These are phyloP conservation scores for Ogataea thermomethanolica DNA, from an alignment of 805 yeast genomes.

Conservation along the genomic window DNA sequence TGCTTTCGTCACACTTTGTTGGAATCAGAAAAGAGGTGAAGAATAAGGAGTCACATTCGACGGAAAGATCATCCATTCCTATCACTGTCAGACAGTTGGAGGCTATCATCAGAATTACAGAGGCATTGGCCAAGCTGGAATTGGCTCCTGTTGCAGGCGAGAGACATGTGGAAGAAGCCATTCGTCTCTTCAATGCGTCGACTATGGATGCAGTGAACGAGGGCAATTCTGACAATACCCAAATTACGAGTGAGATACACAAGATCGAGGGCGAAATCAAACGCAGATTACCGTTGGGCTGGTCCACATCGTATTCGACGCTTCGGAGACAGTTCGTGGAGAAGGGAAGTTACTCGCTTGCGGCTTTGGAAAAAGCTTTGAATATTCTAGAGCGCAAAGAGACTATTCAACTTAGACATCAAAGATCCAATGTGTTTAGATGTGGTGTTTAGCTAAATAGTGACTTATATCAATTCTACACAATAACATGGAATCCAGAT, in stretches of 20 bases:
- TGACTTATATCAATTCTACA: slow-evolving; percentile 1
- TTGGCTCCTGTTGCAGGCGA: slow-evolving; percentile 80
- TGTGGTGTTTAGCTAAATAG: slow-evolving; percentile 47
- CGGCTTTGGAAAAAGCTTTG: slow-evolving; percentile 80
- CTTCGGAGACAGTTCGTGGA: slow-evolving; percentile 79
- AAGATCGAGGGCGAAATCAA: slow-evolving; percentile 80
- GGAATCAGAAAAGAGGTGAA: slow-evolving; percentile 82
- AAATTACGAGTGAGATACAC: slow-evolving; percentile 66
- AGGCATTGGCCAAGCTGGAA: slow-evolving; percentile 83
- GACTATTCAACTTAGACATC: slow-evolving; percentile 83
- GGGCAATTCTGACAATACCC: slow-evolving; percentile 48
- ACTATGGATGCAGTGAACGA: slow-evolving; percentile 85
- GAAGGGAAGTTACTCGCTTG: slow-evolving; percentile 51
- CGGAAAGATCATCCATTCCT: slow-evolving; percentile 92
- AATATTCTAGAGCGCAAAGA: slow-evolving; percentile 81
- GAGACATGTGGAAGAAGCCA: slow-evolving; percentile 93
- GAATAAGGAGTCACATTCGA: slow-evolving; percentile 71
- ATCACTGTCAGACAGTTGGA: slow-evolving; percentile 96
- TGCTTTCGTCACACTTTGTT: slow-evolving; percentile 87
- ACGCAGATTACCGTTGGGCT: slow-evolving; percentile 91
- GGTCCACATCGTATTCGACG: slow-evolving; percentile 87
- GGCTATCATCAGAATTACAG: slow-evolving; percentile 94
- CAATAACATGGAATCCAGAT: slow-evolving; percentile 54
- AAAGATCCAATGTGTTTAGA: slow-evolving; percentile 76
- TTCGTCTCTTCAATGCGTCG: slow-evolving; percentile 90